Evolutionary conservation across 2,329 filamentous ascomycete genomes (phyloP).

Genomic region (Ambrosiella beaveri): DNA sequence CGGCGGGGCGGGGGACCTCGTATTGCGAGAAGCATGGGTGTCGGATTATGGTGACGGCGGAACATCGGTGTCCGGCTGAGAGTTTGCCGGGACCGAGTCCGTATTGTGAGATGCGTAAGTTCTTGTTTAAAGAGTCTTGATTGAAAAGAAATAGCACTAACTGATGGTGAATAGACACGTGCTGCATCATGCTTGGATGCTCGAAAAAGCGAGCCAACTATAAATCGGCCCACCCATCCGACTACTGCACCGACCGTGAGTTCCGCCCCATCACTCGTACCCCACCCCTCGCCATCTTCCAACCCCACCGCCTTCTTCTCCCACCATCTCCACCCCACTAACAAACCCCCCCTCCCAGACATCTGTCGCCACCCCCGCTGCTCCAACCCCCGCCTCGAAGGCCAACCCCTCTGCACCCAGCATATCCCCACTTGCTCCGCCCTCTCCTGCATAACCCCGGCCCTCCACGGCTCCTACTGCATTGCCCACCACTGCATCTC

Average conservation of each 20-base stretch:
- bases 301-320: not conserved
- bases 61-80: not conserved
- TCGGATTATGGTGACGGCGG: not conserved
- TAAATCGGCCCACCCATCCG: not conserved
- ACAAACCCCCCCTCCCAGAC: constrained; percentile 9
- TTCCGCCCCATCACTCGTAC: not conserved
- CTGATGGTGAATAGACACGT: not conserved
- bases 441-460: constrained; percentile 11
- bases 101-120: constrained; percentile 9
- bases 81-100: not conserved
- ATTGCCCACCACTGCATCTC: constrained; percentile 13
- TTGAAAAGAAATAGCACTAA: not conserved
- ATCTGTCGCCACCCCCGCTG: constrained; percentile 14
- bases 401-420: constrained; percentile 9
- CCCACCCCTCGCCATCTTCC: not conserved
- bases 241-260: not conserved
- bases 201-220: not conserved
- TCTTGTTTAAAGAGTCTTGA: not conserved
- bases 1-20: not conserved
- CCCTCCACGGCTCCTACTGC: constrained; percentile 13
- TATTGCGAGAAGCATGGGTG: constrained; percentile 2
- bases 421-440: constrained; percentile 14
- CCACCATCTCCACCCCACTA: not conserved
- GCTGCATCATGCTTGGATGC: not conserved
- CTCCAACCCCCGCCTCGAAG: constrained; percentile 11